Percentiles rank a stretch among this genome's conserved stretches.
These are phyloP conservation scores for Pleurotus giganteus DNA, from an alignment of 768 basidiomycete genomes.

Conservation along the genomic window DNA sequence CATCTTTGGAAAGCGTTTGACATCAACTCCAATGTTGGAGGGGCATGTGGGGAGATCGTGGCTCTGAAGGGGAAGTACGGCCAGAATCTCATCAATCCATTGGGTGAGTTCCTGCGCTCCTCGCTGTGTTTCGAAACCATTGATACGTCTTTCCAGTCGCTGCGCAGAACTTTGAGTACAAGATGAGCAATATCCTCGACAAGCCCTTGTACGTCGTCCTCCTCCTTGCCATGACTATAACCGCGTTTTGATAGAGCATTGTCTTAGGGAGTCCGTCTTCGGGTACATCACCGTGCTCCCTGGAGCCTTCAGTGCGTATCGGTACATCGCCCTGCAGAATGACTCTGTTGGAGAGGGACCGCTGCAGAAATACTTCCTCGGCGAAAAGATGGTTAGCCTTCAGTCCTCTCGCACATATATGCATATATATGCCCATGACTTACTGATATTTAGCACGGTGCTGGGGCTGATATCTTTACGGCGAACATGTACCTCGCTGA, in stretches of 20 bases:
- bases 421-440: conserved; percentile 1
- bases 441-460: conserved; percentile 54
- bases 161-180: conserved; percentile 93
- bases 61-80: conserved; percentile 87
- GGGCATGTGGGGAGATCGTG: conserved; percentile 96
- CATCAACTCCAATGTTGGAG: conserved; percentile 86
- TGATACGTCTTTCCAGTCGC: conserved; percentile 46
- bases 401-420: background rate
- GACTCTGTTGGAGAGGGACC: conserved; percentile 82
- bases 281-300: conserved; percentile 95
- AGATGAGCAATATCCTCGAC: conserved; percentile 91
- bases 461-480: conserved; percentile 88
- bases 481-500: conserved; percentile 97
- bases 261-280: conserved; percentile 69
- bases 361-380: conserved; percentile 93
- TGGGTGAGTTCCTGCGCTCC: conserved; percentile 26
- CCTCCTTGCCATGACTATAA: background rate
- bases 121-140: background rate
- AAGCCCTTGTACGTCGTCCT: conserved; percentile 63
- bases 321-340: conserved; percentile 90
- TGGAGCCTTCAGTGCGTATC: conserved; percentile 89
- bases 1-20: conserved; percentile 96
- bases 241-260: background rate
- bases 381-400: conserved; percentile 78
- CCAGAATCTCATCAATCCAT: conserved; percentile 75